Conservation (phyloP, 2,329 filamentous ascomycete species). For the Simplicillium sp. region DNA sequence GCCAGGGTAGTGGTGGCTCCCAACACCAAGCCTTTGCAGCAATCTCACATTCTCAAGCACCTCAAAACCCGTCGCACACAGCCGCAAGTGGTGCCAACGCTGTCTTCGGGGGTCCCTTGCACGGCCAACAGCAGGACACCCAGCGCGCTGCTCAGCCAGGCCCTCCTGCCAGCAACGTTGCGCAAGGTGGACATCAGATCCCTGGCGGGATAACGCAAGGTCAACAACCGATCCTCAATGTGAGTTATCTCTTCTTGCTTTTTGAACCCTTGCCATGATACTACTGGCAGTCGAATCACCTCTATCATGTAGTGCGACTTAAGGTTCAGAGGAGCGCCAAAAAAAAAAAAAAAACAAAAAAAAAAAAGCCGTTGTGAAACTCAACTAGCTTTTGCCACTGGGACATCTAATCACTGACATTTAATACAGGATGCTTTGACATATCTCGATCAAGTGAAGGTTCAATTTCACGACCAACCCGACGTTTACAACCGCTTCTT, state of each 20-base stretch:
- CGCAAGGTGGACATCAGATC: slow-evolving; percentile 25
- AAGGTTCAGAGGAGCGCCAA: too few relatives aligned
- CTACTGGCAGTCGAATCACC: not conserved
- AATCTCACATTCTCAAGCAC: slow-evolving; percentile 38
- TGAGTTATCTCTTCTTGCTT: slow-evolving; percentile 23
- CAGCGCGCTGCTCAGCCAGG: slow-evolving; percentile 36
- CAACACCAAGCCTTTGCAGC: slow-evolving; percentile 51
- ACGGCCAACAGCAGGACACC: slow-evolving; percentile 54
- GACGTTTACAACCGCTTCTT: slow-evolving; percentile 96
- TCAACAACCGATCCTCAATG: slow-evolving; percentile 39
- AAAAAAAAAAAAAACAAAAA: too few relatives aligned
- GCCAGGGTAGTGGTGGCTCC: slow-evolving; percentile 32
- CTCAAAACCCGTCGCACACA: slow-evolving; percentile 43
- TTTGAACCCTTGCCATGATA: not conserved
- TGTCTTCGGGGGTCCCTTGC: slow-evolving; percentile 62
- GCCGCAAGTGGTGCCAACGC: slow-evolving; percentile 50
- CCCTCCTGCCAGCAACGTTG: slow-evolving; percentile 39
- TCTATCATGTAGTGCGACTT: too few relatives aligned
- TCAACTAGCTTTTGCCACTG: too few relatives aligned
- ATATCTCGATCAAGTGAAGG: slow-evolving; percentile 96
- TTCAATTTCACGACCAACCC: slow-evolving; percentile 92
- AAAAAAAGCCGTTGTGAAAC: too few relatives aligned
- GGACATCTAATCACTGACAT: too few relatives aligned
- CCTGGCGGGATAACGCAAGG: slow-evolving; percentile 29
- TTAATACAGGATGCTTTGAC: slow-evolving; percentile 60